These are phyloP conservation scores for Cyclotella sp. DNA, from an alignment of 108 stramenopile species.

Conservation along the genomic window DNA sequence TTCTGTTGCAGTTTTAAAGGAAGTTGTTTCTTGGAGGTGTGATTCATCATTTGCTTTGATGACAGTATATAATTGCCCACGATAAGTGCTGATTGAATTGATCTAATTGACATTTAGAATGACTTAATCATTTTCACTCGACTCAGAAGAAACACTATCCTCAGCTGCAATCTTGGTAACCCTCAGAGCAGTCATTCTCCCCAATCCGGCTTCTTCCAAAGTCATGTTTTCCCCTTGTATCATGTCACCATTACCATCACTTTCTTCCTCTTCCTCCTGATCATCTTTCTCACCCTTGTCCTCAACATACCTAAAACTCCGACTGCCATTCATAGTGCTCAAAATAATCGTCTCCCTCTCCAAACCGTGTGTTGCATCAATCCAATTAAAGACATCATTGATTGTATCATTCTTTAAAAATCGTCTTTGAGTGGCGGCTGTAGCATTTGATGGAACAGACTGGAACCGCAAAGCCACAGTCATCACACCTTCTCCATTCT, in stretches of 20 bases:
- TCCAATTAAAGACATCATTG: slow-evolving; percentile 79
- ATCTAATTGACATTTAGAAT: too few relatives aligned
- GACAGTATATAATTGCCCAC: too few relatives aligned
- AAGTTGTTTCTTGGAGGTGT: too few relatives aligned
- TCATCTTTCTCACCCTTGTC: slow-evolving; percentile 31
- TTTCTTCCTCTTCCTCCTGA: slow-evolving; percentile 29
- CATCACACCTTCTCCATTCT: slow-evolving; percentile 47
- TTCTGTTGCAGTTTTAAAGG: too few relatives aligned
- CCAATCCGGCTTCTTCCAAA: slow-evolving; percentile 65
- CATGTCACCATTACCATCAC: slow-evolving; percentile 11
- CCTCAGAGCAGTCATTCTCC: slow-evolving; percentile 72
- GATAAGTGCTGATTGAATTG: too few relatives aligned
- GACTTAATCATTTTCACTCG: too few relatives aligned
- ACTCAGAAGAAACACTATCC: not conserved
- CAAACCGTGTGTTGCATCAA: slow-evolving; percentile 72
- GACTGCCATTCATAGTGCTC: slow-evolving; percentile 78
- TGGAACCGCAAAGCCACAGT: slow-evolving; percentile 74
- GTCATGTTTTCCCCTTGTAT: slow-evolving; percentile 33
- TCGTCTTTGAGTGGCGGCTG: slow-evolving; percentile 38
- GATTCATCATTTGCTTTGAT: too few relatives aligned
- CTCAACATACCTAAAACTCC: slow-evolving; percentile 68
- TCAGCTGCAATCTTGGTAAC: slow-evolving; percentile 53
- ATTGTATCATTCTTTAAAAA: slow-evolving; percentile 60
- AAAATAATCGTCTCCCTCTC: slow-evolving; percentile 78
- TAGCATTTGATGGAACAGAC: slow-evolving; percentile 41